Percentiles rank a stretch among this genome's conserved stretches.
Evolutionary conservation across 1,284 basidiomycete genomes (phyloP).

Genomic region (Pyrrhoderma noxium): DNA sequence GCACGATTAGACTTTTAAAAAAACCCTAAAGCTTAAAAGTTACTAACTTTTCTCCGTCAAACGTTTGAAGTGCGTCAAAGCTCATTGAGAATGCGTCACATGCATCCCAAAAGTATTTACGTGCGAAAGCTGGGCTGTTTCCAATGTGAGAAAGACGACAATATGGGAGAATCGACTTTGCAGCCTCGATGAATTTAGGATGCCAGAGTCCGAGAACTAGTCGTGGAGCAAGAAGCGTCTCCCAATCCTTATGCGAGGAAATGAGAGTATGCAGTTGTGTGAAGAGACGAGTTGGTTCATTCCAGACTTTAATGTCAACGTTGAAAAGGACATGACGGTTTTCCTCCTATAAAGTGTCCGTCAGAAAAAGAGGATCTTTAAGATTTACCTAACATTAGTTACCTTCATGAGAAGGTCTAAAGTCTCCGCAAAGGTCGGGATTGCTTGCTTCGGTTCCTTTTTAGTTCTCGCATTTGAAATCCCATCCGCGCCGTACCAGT

Average conservation of each 20-base stretch:
- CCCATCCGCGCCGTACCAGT: conserved; percentile 67
- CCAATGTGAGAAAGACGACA: conserved; percentile 87
- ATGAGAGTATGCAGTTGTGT: conserved; percentile 76
- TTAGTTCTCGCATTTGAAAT: conserved; percentile 81
- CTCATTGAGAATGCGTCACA: conserved; percentile 87
- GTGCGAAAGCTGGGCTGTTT: conserved; percentile 56
- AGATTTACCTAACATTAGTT: no score
- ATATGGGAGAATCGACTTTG: conserved; percentile 72
- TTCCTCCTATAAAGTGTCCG: conserved; percentile 54
- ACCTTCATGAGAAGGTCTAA: conserved; percentile 76
- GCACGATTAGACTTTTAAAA: conserved; percentile 1
- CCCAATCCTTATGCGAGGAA: conserved; percentile 65
- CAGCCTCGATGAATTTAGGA: conserved; percentile 79
- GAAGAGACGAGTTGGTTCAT: conserved; percentile 86
- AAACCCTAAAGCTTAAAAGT: background rate
- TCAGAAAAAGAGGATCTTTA: conserved; percentile 11
- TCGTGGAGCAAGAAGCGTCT: conserved; percentile 80
- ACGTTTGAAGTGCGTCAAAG: conserved; percentile 69
- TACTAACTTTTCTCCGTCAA: conserved; percentile 62
- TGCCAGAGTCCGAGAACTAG: conserved; percentile 91
- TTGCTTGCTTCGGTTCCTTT: conserved; percentile 76
- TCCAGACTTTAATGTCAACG: conserved; percentile 91
- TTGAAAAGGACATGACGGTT: conserved; percentile 85
- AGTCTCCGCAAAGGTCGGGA: conserved; percentile 84
- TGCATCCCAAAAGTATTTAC: conserved; percentile 86